phyloP scores from a whole-genome alignment of 345 rosid species.

The Hibiscus syriacus region DNA sequence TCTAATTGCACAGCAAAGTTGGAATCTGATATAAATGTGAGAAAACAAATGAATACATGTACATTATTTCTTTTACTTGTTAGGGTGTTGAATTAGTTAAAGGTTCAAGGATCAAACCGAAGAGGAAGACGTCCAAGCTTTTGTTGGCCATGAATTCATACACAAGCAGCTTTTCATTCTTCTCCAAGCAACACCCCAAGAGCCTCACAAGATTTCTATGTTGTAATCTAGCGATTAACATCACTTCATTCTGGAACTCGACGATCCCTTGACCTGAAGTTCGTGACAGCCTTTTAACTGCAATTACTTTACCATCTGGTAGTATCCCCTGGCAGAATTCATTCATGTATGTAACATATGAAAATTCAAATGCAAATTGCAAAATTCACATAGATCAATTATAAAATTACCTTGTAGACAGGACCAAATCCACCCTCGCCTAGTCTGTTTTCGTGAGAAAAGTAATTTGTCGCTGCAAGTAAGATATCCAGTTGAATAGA shows the following conservation, averaged over 20 bases:
- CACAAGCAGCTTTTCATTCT: conserved; percentile 32
- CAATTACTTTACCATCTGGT: not conserved
- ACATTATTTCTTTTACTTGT: not conserved
- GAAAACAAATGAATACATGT: not conserved
- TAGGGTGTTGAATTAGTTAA: not conserved
- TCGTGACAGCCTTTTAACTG: conserved; percentile 1
- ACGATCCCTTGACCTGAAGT: not conserved
- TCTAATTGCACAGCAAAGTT: not conserved
- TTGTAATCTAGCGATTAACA: conserved; percentile 4
- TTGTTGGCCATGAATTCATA: conserved; percentile 25
- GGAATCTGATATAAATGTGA: not conserved
- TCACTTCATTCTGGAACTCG: conserved; percentile 11
- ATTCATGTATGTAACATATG: not conserved
- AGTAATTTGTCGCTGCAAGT: not conserved
- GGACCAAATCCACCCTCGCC: conserved; percentile 12
- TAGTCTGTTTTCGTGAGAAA: not conserved
- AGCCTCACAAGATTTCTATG: conserved; percentile 37
- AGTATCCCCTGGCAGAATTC: not conserved
- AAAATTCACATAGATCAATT: not conserved
- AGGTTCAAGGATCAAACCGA: conserved; percentile 5
- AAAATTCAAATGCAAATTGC: not conserved
- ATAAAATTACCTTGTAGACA: not conserved
- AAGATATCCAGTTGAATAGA: not conserved
- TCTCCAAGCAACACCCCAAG: conserved; percentile 30
- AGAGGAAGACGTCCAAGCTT: conserved; percentile 8